phyloP scores from a whole-genome alignment of 2,329 filamentous ascomycete species.

The Akanthomyces muscarius region DNA sequence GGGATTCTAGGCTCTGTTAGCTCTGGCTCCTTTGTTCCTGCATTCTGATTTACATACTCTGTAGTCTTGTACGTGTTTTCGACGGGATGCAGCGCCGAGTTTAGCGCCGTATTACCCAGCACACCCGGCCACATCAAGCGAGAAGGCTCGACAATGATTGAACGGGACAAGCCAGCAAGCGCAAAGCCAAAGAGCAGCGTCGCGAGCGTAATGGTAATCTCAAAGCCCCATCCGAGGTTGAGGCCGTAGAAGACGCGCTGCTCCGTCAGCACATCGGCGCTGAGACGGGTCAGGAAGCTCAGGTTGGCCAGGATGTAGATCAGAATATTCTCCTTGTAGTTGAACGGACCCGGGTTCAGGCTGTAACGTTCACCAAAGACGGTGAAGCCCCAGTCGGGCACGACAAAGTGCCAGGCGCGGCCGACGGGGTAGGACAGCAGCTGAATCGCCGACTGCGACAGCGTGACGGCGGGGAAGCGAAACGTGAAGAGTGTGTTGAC shows the following conservation, averaged over 20 bases:
- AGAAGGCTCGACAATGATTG: conserved; percentile 43
- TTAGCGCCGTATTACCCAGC: conserved; percentile 44
- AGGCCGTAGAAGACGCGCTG: conserved; percentile 41
- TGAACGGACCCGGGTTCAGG: conserved; percentile 39
- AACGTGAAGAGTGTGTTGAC: conserved; percentile 41
- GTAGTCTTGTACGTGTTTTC: conserved; percentile 28
- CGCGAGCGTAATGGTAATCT: conserved; percentile 43
- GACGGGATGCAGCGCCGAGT: conserved; percentile 38
- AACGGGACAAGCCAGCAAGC: conserved; percentile 42
- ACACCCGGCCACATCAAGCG: conserved; percentile 51
- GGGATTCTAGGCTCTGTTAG: not conserved
- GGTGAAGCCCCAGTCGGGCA: conserved; percentile 30
- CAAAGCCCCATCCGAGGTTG: conserved; percentile 44
- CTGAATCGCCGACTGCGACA: conserved; percentile 36
- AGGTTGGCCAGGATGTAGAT: conserved; percentile 55
- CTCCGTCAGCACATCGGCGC: conserved; percentile 33
- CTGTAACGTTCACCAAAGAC: conserved; percentile 25
- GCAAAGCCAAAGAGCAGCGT: conserved; percentile 52
- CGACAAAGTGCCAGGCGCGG: conserved; percentile 32
- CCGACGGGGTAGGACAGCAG: conserved; percentile 42
- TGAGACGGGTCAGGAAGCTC: conserved; percentile 38
- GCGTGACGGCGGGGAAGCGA: conserved; percentile 30
- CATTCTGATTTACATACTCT: conserved; percentile 17
- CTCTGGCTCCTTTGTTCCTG: too few relatives aligned
- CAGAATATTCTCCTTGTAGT: conserved; percentile 47